Evolutionary conservation across 2,329 filamentous ascomycete genomes (phyloP).

Genomic region (Metarhizium rileyi): DNA sequence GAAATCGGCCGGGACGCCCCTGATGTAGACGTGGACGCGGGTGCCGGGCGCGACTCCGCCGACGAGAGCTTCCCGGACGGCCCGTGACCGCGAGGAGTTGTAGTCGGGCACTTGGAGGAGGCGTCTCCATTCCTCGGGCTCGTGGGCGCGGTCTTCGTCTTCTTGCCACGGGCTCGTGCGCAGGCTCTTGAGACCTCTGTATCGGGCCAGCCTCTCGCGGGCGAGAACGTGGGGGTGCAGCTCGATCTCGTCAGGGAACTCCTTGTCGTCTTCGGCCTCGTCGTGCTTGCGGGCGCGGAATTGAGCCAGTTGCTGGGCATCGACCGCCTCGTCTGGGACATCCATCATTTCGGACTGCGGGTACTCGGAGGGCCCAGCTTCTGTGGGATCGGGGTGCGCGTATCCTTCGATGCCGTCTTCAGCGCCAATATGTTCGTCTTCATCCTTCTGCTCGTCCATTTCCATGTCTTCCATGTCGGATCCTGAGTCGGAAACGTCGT

Average conservation of each 20-base stretch:
- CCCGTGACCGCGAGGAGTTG: slow-evolving; percentile 67
- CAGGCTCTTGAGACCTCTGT: slow-evolving; percentile 85
- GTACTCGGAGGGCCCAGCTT: slow-evolving; percentile 78
- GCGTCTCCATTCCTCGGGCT: slow-evolving; percentile 83
- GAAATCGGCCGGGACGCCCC: slow-evolving; percentile 33
- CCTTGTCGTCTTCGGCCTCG: slow-evolving; percentile 80
- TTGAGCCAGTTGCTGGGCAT: slow-evolving; percentile 65
- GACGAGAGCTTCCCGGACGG: slow-evolving; percentile 73
- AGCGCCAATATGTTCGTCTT: slow-evolving; percentile 52
- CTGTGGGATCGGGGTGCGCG: slow-evolving; percentile 57
- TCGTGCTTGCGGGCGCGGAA: slow-evolving; percentile 70
- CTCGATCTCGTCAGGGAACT: slow-evolving; percentile 97
- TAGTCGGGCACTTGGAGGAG: slow-evolving; percentile 86
- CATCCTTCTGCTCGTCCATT: slow-evolving; percentile 48
- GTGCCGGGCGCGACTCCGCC: slow-evolving; percentile 80
- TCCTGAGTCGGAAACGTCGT: slow-evolving; percentile 70
- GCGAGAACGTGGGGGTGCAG: slow-evolving; percentile 80
- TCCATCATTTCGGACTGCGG: slow-evolving; percentile 89
- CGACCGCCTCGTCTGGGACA: slow-evolving; percentile 72
- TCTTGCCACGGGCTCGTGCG: slow-evolving; percentile 83
- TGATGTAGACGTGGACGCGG: slow-evolving; percentile 70
- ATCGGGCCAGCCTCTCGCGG: slow-evolving; percentile 73
- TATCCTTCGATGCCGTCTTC: slow-evolving; percentile 76
- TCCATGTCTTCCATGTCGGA: slow-evolving; percentile 70
- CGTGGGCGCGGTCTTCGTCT: slow-evolving; percentile 73